These are phyloP conservation scores for Tetramitus jugosus DNA, from an alignment of 208 protist species.

Conservation along the genomic window DNA sequence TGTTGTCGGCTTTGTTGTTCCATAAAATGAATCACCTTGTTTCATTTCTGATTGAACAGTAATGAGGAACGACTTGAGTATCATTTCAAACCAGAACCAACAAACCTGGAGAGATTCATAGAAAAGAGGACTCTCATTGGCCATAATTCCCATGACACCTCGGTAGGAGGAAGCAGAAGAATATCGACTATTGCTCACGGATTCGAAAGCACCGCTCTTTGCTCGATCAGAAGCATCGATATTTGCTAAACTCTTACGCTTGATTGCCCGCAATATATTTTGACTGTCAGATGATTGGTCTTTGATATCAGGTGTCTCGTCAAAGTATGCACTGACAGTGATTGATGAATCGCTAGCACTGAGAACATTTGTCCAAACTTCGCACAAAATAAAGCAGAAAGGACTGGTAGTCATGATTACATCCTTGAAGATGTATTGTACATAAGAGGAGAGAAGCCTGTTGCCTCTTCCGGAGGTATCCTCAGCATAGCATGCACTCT, in stretches of 20 bases:
- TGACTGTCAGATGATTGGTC: too few species aligned
- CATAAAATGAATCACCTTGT: background rate
- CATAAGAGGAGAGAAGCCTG: background rate
- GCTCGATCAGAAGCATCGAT: too few species aligned
- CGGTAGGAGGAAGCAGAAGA: too few species aligned
- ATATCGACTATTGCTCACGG: too few species aligned
- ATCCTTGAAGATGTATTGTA: conserved; percentile 7
- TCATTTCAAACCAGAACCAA: conserved; percentile 18
- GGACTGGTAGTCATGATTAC: conserved; percentile 6
- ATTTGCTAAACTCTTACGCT: too few species aligned
- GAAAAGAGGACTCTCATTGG: background rate
- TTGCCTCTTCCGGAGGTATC: background rate
- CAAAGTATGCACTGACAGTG: background rate
- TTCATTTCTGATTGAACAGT: background rate
- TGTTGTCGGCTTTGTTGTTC: too few species aligned
- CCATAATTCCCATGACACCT: too few species aligned
- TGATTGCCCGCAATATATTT: too few species aligned
- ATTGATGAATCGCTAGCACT: too few species aligned
- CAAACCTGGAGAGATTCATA: background rate
- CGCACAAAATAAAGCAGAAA: background rate
- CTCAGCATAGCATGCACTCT: background rate
- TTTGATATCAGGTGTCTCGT: background rate
- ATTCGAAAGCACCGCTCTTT: too few species aligned
- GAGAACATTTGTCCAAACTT: background rate
- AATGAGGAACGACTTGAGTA: background rate